Conservation (phyloP, 2,329 filamentous ascomycete species). For the Cladosporium sp. region DNA sequence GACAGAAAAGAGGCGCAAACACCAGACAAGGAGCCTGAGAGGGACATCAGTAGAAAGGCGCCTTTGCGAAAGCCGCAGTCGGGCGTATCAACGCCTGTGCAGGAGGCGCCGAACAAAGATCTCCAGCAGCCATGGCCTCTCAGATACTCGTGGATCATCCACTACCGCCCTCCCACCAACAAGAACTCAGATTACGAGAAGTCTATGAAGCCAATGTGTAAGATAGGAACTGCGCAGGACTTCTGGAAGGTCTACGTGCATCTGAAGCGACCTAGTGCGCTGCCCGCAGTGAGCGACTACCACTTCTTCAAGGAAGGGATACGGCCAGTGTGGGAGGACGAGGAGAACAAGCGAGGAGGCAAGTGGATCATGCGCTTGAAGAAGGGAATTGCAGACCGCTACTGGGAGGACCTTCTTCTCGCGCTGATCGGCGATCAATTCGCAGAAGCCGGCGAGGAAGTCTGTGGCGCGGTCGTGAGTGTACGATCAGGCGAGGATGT, state of each 20-base stretch:
- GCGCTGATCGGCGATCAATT: slow-evolving; percentile 94
- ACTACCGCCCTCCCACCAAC: slow-evolving; percentile 93
- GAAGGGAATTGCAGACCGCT: slow-evolving; percentile 93
- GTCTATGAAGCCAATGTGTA: slow-evolving; percentile 81
- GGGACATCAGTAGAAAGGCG: slow-evolving; percentile 21
- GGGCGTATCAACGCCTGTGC: slow-evolving; percentile 15
- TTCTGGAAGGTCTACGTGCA: slow-evolving; percentile 89
- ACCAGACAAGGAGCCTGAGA: slow-evolving; percentile 41
- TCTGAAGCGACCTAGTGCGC: slow-evolving; percentile 78
- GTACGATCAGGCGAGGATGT: slow-evolving; percentile 95
- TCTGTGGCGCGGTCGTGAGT: slow-evolving; percentile 91
- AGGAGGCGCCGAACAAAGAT: background rate
- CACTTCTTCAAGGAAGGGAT: slow-evolving; percentile 97
- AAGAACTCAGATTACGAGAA: slow-evolving; percentile 99
- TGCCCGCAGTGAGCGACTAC: slow-evolving; percentile 93
- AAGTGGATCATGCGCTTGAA: slow-evolving; percentile 97
- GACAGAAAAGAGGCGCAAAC: slow-evolving; percentile 56
- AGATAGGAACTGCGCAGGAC: slow-evolving; percentile 76
- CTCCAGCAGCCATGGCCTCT: slow-evolving; percentile 47
- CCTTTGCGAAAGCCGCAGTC: slow-evolving; percentile 25
- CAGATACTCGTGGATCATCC: slow-evolving; percentile 89
- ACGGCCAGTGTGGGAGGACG: slow-evolving; percentile 96
- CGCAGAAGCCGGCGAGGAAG: slow-evolving; percentile 83
- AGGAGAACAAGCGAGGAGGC: slow-evolving; percentile 90
- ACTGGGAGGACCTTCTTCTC: slow-evolving; percentile 92